Percentiles rank a stretch among this genome's conserved stretches.
Evolutionary conservation across 345 rosid species (phyloP).

Genomic region (Eucalyptus sp.): DNA sequence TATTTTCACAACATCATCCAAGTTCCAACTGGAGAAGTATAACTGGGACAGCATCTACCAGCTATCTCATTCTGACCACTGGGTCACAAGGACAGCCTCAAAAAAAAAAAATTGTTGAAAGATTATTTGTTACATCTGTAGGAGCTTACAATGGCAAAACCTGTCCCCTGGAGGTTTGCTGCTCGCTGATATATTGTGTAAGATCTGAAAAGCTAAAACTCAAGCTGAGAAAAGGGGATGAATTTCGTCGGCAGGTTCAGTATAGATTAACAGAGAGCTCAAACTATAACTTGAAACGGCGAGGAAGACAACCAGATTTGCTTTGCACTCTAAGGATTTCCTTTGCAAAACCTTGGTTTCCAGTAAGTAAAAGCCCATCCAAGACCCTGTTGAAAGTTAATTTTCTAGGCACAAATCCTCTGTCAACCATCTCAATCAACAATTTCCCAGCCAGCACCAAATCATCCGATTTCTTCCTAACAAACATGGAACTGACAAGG

Average conservation of each 20-base stretch:
- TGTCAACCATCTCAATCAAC: conserved; percentile 82
- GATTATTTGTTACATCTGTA: neutral
- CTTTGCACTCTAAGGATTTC: conserved; percentile 70
- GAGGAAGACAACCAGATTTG: conserved; percentile 42
- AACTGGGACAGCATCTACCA: neutral
- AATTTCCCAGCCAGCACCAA: conserved; percentile 64
- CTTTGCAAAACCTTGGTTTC: conserved; percentile 62
- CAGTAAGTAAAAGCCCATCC: conserved; percentile 25
- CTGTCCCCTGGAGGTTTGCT: neutral
- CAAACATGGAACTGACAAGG: conserved; percentile 79
- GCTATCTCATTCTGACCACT: neutral
- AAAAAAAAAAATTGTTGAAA: neutral
- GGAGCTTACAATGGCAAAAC: neutral
- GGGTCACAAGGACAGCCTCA: neutral
- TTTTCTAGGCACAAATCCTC: conserved; percentile 71
- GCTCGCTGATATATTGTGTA: neutral
- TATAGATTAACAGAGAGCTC: neutral
- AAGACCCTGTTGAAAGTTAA: conserved; percentile 58
- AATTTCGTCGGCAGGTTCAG: neutral
- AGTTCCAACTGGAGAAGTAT: neutral
- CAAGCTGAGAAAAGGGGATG: neutral
- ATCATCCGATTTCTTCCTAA: conserved; percentile 63
- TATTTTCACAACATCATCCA: neutral
- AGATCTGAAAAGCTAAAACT: neutral
- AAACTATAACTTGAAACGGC: conserved; percentile 25